Percentiles rank a stretch among this genome's conserved stretches.
Conservation (phyloP, 306 rosid species). For the Citrullus mucosospermus region DNA sequence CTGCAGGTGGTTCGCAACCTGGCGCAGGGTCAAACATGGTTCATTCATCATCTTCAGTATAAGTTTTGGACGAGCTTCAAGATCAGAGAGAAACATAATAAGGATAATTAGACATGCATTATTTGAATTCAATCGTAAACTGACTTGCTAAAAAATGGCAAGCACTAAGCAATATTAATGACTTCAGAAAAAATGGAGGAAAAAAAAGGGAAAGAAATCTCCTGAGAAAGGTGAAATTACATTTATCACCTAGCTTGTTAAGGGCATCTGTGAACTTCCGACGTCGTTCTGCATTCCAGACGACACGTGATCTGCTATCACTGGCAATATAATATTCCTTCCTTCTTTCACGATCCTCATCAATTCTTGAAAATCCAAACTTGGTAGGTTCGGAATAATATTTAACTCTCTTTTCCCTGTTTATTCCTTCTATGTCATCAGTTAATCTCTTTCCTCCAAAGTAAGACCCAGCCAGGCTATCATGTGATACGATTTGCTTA, state of each 20-base stretch:
- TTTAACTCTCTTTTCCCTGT: conserved; percentile 4
- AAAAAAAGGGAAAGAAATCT: background rate
- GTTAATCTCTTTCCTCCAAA: background rate
- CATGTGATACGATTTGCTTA: background rate
- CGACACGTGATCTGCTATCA: conserved; percentile 2
- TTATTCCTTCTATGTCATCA: background rate
- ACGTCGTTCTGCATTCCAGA: conserved; percentile 31
- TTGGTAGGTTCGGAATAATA: background rate
- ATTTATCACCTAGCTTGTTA: conserved; percentile 18
- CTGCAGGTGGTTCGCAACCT: conserved; percentile 52
- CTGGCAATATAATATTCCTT: background rate
- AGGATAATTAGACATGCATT: background rate
- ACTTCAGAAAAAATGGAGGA: background rate
- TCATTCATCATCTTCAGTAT: conserved; percentile 26
- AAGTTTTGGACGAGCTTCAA: conserved; percentile 34
- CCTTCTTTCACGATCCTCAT: background rate
- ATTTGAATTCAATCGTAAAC: background rate
- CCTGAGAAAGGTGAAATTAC: conserved; percentile 16
- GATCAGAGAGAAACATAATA: background rate
- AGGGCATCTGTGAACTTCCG: conserved; percentile 29
- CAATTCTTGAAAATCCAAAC: background rate
- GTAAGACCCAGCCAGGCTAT: background rate
- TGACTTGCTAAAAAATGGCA: background rate
- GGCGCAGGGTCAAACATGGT: conserved; percentile 25
- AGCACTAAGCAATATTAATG: background rate